Conservation (phyloP, 2,329 filamentous ascomycete species). For the Paracamarosporium sp. region DNA sequence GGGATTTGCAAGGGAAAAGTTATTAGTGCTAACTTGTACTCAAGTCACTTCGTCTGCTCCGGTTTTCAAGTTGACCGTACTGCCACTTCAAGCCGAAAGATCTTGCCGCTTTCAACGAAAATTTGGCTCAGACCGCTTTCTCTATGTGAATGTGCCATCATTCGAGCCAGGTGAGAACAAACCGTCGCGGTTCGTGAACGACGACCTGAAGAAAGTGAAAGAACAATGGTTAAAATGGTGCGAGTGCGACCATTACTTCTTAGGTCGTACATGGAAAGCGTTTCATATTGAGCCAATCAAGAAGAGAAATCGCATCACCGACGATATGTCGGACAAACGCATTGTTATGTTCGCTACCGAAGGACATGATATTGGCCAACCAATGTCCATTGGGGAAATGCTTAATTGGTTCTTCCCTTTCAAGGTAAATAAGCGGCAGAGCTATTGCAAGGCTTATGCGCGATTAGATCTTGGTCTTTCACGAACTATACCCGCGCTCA, state of each 20-base stretch:
- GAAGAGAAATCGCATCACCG: slow-evolving; percentile 30
- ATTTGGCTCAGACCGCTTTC: slow-evolving; percentile 50
- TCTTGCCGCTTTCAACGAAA: slow-evolving; percentile 47
- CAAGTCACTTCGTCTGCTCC: slow-evolving; percentile 7
- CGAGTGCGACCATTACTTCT: slow-evolving; percentile 41
- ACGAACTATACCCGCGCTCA: slow-evolving; percentile 43
- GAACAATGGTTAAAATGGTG: slow-evolving; percentile 45
- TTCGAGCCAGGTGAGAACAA: slow-evolving; percentile 17
- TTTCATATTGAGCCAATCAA: slow-evolving; percentile 48
- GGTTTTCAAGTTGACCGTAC: slow-evolving; percentile 33
- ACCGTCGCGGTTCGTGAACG: slow-evolving; percentile 13
- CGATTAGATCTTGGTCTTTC: slow-evolving; percentile 53
- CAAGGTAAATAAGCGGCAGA: slow-evolving; percentile 39
- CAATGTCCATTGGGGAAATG: slow-evolving; percentile 31
- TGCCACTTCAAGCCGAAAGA: slow-evolving; percentile 33
- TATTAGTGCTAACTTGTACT: neutral
- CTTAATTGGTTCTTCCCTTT: slow-evolving; percentile 51
- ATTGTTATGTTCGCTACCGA: slow-evolving; percentile 46
- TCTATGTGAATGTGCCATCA: slow-evolving; percentile 48
- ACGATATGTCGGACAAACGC: slow-evolving; percentile 24
- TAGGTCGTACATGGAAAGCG: slow-evolving; percentile 51
- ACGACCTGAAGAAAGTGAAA: slow-evolving; percentile 22
- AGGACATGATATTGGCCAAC: slow-evolving; percentile 32
- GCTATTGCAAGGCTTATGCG: slow-evolving; percentile 51
- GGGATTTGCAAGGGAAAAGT: too few species aligned